These are phyloP conservation scores for Immersiella caudata DNA, from an alignment of 495 filamentous ascomycete genomes.

Conservation along the genomic window DNA sequence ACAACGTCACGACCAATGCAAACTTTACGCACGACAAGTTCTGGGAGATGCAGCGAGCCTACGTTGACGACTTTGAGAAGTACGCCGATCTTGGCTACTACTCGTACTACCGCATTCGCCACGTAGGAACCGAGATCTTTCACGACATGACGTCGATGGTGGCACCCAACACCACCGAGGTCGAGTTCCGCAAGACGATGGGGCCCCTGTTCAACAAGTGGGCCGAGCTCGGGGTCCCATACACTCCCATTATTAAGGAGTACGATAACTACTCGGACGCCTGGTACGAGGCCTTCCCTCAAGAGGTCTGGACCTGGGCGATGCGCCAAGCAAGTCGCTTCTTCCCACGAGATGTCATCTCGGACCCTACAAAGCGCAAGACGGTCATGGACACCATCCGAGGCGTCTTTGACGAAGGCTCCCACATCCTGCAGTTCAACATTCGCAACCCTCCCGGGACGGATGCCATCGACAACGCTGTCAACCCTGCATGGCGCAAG, in stretches of 20 bases:
- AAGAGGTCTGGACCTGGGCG: constrained; percentile 46
- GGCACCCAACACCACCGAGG: constrained; percentile 51
- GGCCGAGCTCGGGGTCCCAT: constrained; percentile 43
- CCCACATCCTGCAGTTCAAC: constrained; percentile 50
- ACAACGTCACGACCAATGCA: constrained; percentile 14
- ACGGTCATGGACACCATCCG: constrained; percentile 46
- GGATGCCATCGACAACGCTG: constrained; percentile 37
- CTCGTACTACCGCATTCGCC: constrained; percentile 17
- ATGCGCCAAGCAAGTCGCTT: constrained; percentile 48
- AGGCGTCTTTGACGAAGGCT: constrained; percentile 44
- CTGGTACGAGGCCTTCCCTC: constrained; percentile 51
- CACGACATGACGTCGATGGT: constrained; percentile 41
- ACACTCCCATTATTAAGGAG: constrained; percentile 48
- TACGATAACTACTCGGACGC: constrained; percentile 52
- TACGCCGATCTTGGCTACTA: constrained; percentile 24
- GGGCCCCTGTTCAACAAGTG: constrained; percentile 10
- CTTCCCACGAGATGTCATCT: constrained; percentile 50
- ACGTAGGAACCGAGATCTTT: constrained; percentile 8
- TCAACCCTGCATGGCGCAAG: constrained; percentile 50
- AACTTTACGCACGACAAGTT: constrained; percentile 20
- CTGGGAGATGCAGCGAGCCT: constrained; percentile 18
- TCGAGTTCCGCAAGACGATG: constrained; percentile 37
- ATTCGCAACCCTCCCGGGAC: constrained; percentile 44
- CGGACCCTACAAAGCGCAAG: constrained; percentile 35
- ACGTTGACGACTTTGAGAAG: constrained; percentile 27